A percentile compares a stretch with the other conserved stretches of the same genome.
These are phyloP conservation scores for Auriscalpium orientale DNA, from an alignment of 768 basidiomycete species.

Conservation along the genomic window DNA sequence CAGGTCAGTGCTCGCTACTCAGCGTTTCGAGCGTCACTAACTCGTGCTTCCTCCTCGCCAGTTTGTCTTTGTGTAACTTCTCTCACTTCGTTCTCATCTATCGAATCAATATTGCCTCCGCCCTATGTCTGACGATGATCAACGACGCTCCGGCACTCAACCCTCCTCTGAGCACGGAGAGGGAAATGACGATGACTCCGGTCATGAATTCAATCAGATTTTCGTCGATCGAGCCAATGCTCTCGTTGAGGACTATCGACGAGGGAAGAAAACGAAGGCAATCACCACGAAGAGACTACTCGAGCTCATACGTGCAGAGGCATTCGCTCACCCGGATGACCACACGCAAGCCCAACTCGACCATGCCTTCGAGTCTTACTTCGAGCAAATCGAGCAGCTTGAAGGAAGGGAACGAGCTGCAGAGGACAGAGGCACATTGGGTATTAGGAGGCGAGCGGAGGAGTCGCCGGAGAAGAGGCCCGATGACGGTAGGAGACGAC, in stretches of 20 bases:
- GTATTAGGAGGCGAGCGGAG: not conserved
- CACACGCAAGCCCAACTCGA: not conserved
- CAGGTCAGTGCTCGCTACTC: too few species aligned
- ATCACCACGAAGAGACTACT: not conserved
- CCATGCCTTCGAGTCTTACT: not conserved
- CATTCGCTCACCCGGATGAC: not conserved
- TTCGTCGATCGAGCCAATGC: not conserved
- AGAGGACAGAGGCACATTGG: not conserved
- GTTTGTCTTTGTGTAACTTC: too few species aligned
- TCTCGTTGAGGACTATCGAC: not conserved
- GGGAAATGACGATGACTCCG: too few species aligned
- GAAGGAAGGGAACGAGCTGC: not conserved
- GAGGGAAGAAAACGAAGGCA: not conserved
- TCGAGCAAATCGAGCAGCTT: not conserved
- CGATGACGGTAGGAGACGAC: not conserved
- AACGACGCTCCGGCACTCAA: too few species aligned
- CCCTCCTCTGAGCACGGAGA: too few species aligned
- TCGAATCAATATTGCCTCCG: too few species aligned
- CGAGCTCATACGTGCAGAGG: not conserved
- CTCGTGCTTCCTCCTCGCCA: too few species aligned
- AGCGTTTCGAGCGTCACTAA: too few species aligned
- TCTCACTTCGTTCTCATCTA: too few species aligned
- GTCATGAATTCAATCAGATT: not conserved
- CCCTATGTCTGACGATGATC: too few species aligned
- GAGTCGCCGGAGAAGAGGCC: not conserved